Conservation (phyloP, 768 basidiomycete species). For the Pholiota molesta region DNA sequence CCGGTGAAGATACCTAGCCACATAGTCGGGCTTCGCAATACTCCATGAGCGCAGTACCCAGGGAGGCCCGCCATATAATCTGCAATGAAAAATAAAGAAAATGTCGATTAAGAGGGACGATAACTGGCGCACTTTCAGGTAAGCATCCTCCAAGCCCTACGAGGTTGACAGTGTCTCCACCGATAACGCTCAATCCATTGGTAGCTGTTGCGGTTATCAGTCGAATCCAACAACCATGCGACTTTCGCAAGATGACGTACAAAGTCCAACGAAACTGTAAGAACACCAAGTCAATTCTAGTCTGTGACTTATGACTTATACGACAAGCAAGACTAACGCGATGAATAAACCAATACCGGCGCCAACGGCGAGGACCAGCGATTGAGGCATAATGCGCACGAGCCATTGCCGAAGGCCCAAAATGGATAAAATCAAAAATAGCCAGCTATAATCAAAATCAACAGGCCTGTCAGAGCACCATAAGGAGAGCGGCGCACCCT, state of each 20-base stretch:
- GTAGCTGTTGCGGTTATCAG: slow-evolving; percentile 43
- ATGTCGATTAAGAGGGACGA: neutral
- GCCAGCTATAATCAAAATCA: slow-evolving; percentile 51
- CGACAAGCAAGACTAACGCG: slow-evolving; percentile 51
- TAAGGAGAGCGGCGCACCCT: slow-evolving; percentile 51
- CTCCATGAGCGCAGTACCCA: slow-evolving; percentile 62
- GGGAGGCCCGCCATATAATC: slow-evolving; percentile 52
- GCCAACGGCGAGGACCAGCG: slow-evolving; percentile 82
- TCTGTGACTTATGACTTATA: slow-evolving; percentile 3
- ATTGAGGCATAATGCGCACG: slow-evolving; percentile 86
- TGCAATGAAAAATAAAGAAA: slow-evolving; percentile 17
- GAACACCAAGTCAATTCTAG: slow-evolving; percentile 11
- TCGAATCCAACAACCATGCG: neutral
- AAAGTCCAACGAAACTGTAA: slow-evolving; percentile 74
- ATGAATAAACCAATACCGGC: slow-evolving; percentile 89
- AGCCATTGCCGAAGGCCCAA: slow-evolving; percentile 90
- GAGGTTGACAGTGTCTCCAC: slow-evolving; percentile 69
- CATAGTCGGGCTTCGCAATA: slow-evolving; percentile 75
- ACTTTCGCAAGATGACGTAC: slow-evolving; percentile 35
- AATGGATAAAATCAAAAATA: slow-evolving; percentile 80
- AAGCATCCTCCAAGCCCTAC: slow-evolving; percentile 80
- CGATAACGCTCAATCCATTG: slow-evolving; percentile 73
- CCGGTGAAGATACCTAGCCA: slow-evolving; percentile 90
- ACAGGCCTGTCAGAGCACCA: neutral
- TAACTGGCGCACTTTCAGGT: slow-evolving; percentile 41